Percentiles rank a stretch among this genome's conserved stretches.
Conservation (phyloP, 2,329 filamentous ascomycete species). For the Chrysoporthe cubensis region DNA sequence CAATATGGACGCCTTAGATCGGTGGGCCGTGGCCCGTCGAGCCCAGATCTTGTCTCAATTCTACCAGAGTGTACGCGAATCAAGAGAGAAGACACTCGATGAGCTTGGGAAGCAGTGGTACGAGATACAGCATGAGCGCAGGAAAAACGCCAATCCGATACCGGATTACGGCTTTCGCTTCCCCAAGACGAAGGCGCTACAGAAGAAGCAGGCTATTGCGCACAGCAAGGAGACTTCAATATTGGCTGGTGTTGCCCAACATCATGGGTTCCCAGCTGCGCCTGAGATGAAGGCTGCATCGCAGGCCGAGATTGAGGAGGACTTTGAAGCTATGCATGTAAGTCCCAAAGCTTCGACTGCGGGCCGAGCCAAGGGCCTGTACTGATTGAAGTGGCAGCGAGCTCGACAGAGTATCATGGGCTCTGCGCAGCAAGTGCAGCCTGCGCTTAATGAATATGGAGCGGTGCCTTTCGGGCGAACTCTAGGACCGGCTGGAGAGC, state of each 20-base stretch:
- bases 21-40: conserved; percentile 77
- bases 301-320: conserved; percentile 76
- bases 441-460: conserved; percentile 52
- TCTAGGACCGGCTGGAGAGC: conserved; percentile 74
- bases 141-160: conserved; percentile 71
- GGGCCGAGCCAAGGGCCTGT: background rate
- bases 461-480: conserved; percentile 51
- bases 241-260: conserved; percentile 87
- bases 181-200: conserved; percentile 74
- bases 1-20: conserved; percentile 73
- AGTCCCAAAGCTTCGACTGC: conserved; percentile 41
- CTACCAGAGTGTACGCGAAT: conserved; percentile 82
- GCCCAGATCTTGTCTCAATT: conserved; percentile 89
- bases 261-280: conserved; percentile 95
- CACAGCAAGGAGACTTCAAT: conserved; percentile 97
- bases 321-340: conserved; percentile 88
- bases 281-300: conserved; percentile 78
- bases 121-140: conserved; percentile 84
- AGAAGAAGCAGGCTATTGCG: conserved; percentile 81
- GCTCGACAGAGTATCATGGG: conserved; percentile 40
- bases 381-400: conserved; percentile 33
- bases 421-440: conserved; percentile 39
- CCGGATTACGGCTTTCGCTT: conserved; percentile 84
- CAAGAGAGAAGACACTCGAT: conserved; percentile 79
- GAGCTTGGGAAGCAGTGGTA: conserved; percentile 88